A percentile compares a stretch with the other conserved stretches of the same genome.
Evolutionary conservation across 352 stramenopile genomes (phyloP).

Genomic region (Thalassiosira exigua): DNA sequence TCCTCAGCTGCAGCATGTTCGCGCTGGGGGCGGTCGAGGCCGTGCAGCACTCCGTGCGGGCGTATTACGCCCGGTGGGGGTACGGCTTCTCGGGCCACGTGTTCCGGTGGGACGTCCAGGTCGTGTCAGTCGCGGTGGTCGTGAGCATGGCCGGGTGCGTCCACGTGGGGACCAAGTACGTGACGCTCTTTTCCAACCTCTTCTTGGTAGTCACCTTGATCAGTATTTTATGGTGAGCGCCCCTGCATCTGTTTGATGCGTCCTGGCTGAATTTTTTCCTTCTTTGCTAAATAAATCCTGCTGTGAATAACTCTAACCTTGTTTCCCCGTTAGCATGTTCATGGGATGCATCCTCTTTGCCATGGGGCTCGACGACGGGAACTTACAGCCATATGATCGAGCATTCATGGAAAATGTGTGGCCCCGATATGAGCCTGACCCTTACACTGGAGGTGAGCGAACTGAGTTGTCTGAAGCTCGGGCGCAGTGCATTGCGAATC

Average conservation of each 20-base stretch:
- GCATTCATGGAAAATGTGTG: constrained; percentile 72
- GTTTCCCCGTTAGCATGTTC: too few species aligned
- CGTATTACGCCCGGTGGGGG: constrained; percentile 40
- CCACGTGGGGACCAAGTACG: constrained; percentile 54
- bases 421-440: constrained; percentile 77
- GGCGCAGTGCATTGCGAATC: too few species aligned
- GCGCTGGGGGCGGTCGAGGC: constrained; percentile 82
- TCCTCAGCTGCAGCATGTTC: constrained; percentile 78
- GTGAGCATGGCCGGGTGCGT: constrained; percentile 26
- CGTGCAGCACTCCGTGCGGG: constrained; percentile 71
- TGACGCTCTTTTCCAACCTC: constrained; percentile 52
- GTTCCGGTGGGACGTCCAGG: constrained; percentile 34
- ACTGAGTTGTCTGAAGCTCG: too few species aligned
- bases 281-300: too few species aligned
- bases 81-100: constrained; percentile 48
- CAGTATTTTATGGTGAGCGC: constrained; percentile 40
- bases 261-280: constrained; percentile 22
- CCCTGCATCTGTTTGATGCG: background rate
- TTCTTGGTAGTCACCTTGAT: constrained; percentile 56
- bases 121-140: constrained; percentile 52
- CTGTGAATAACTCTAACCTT: too few species aligned
- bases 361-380: constrained; percentile 40
- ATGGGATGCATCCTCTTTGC: constrained; percentile 72
- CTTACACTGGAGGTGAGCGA: constrained; percentile 81
- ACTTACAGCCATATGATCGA: constrained; percentile 46